A percentile compares a stretch with the other conserved stretches of the same genome.
These are phyloP conservation scores for Kuraishia floccosa DNA, from an alignment of 805 yeast species.

Conservation along the genomic window DNA sequence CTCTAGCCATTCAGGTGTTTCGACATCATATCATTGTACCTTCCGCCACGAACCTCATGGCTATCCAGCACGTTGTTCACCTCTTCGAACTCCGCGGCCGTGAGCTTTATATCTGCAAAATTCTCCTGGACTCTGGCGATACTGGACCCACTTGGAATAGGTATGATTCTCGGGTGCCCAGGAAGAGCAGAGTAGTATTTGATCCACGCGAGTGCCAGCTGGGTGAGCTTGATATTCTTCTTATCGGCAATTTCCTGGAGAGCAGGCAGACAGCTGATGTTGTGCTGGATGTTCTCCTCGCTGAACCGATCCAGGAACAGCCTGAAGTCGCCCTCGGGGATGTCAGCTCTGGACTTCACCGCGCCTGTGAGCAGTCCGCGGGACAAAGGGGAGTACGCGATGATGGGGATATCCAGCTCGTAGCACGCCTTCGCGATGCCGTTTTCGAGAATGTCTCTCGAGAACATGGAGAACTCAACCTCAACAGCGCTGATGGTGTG, in stretches of 20 bases:
- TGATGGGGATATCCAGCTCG: conserved; percentile 48
- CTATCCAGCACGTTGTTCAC: conserved; percentile 32
- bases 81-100: conserved; percentile 43
- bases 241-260: conserved; percentile 38
- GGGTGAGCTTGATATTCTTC: conserved; percentile 44
- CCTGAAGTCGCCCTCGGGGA: conserved; percentile 50
- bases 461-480: conserved; percentile 65
- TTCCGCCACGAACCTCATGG: conserved; percentile 36
- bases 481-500: conserved; percentile 61
- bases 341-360: conserved; percentile 29
- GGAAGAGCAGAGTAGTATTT: conserved; percentile 25
- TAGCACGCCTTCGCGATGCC: conserved; percentile 54
- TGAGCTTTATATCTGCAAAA: conserved; percentile 30
- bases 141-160: conserved; percentile 74
- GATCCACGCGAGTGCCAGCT: conserved; percentile 62
- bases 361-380: conserved; percentile 68
- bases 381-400: conserved; percentile 79
- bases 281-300: conserved; percentile 43
- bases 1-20: conserved; percentile 1
- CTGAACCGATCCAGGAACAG: conserved; percentile 41
- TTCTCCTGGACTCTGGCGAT: conserved; percentile 51
- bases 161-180: conserved; percentile 43
- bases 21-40: conserved; percentile 8
- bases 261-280: conserved; percentile 34
- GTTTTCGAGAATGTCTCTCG: conserved; percentile 47